These are phyloP conservation scores for Xylona heveae DNA, from an alignment of 495 filamentous ascomycete genomes.

Conservation along the genomic window DNA sequence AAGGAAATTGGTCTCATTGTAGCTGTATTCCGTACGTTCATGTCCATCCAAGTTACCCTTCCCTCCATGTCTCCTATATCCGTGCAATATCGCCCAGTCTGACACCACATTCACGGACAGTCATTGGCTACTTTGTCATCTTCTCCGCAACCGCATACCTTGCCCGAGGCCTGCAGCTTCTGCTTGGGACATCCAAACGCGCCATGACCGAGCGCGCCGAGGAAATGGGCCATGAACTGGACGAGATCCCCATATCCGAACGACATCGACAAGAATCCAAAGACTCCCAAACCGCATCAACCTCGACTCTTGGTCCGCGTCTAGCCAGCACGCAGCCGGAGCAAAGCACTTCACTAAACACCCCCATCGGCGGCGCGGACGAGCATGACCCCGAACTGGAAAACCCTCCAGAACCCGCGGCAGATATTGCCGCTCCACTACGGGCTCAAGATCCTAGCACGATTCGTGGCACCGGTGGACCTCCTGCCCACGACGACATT, in stretches of 20 bases:
- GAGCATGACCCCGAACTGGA: background rate
- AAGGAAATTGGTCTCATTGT: constrained; percentile 32
- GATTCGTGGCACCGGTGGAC: constrained; percentile 19
- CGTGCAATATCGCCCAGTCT: background rate
- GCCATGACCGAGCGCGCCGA: constrained; percentile 25
- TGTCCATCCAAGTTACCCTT: background rate
- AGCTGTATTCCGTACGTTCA: constrained; percentile 24
- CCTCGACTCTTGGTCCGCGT: background rate
- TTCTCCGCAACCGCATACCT: constrained; percentile 24
- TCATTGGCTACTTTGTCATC: constrained; percentile 28
- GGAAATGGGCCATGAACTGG: constrained; percentile 21
- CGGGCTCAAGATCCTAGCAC: constrained; percentile 16
- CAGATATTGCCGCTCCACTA: constrained; percentile 9
- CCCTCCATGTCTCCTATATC: background rate
- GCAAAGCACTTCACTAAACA: background rate
- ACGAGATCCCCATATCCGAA: constrained; percentile 15
- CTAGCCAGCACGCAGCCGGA: constrained; percentile 1
- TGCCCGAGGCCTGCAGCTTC: constrained; percentile 24
- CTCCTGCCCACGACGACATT: constrained; percentile 13
- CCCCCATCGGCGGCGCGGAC: background rate
- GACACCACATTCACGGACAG: constrained; percentile 10
- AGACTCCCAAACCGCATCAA: constrained; percentile 2
- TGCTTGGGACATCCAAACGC: constrained; percentile 25
- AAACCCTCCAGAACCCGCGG: background rate
- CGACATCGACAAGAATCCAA: constrained; percentile 4